Evolutionary conservation across 805 yeast species (phyloP).

Genomic region (Metschnikowia lunata): DNA sequence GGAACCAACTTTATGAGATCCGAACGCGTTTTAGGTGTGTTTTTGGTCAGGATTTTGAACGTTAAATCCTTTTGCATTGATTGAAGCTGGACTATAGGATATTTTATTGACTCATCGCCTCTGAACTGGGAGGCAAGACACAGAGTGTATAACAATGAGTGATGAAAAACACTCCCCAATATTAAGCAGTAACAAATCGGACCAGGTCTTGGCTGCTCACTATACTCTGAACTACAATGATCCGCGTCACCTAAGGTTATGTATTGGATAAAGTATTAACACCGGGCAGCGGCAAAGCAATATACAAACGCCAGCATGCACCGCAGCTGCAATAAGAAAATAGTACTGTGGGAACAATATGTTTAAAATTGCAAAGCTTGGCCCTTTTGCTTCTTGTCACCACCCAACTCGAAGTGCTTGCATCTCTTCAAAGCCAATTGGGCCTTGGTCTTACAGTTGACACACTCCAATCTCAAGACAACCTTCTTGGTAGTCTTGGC

Average conservation of each 20-base stretch:
- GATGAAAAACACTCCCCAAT: too few species aligned
- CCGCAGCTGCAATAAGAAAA: constrained; percentile 5
- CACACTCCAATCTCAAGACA: constrained; percentile 98
- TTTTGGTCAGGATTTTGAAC: too few species aligned
- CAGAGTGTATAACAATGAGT: too few species aligned
- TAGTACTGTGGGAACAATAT: background rate
- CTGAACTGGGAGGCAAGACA: too few species aligned
- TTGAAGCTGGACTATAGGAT: too few species aligned
- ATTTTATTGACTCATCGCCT: too few species aligned
- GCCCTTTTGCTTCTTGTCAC: constrained; percentile 99
- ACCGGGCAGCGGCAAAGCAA: constrained; percentile 9
- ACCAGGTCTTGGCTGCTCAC: too few species aligned
- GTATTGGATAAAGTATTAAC: constrained; percentile 9
- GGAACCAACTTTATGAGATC: too few species aligned
- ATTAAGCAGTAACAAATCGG: too few species aligned
- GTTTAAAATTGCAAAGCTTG: constrained; percentile 97
- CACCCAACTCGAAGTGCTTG: constrained; percentile 99
- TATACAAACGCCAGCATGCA: constrained; percentile 10
- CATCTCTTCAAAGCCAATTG: constrained; percentile 98
- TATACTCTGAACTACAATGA: too few species aligned
- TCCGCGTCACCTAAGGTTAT: background rate
- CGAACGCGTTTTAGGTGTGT: too few species aligned
- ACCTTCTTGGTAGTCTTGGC: constrained; percentile 99
- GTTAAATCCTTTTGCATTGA: too few species aligned
- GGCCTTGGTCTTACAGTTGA: constrained; percentile 96